Evolutionary conservation across 306 rosid genomes (phyloP), one percentile per base, ranked within the genome.

Genomic region (Luffa acutangula): DNA sequence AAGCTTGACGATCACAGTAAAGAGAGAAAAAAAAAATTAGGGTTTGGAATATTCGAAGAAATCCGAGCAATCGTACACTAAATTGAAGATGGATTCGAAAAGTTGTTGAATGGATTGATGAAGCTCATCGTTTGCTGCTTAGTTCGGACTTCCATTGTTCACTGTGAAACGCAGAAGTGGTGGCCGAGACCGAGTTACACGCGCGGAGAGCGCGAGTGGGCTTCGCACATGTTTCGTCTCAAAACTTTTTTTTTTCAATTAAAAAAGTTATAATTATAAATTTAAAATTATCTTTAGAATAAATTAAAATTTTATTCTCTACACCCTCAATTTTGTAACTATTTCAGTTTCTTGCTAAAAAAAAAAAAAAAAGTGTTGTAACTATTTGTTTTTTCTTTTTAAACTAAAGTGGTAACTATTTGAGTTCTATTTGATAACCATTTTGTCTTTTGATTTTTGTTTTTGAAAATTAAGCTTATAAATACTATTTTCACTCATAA

Each of bases 131-230:
- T 75, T 74, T 18, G 46, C 62, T 52, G 45, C 3, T 52, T 75
- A 34, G 31, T 72, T 48, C 77, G 5, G 39, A 75, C 46, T 73
- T 75, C 78, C 78, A 52, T 75, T 75, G 78, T 51, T 75, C 46
- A 75, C 78, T 52, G 78, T 74, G 78, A 75, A 75, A 56, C 62
- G 63, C 63, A 52, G 78, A 75, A 75, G 63, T 52, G 62, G 78
- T 75, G 78, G 78, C 45, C 41, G 78, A 73, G 59, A 33, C 4
- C 54, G 78, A 33, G 1, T 7, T 46, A 51, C 78, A 52, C 78
- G 78, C 78, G 78, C 78, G 63, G 62, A 49, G 1, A 9, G 4
- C 25, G 63, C 78, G 78, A 74, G 62, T 74, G 78, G 78, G 12
- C 43, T 33, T 25, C 21, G 4, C 18, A 70, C 54, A 14, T 5